These are phyloP conservation scores for Pontederia paniculata DNA, from an alignment of 176 grass and related monocot genomes.

Conservation along the genomic window DNA sequence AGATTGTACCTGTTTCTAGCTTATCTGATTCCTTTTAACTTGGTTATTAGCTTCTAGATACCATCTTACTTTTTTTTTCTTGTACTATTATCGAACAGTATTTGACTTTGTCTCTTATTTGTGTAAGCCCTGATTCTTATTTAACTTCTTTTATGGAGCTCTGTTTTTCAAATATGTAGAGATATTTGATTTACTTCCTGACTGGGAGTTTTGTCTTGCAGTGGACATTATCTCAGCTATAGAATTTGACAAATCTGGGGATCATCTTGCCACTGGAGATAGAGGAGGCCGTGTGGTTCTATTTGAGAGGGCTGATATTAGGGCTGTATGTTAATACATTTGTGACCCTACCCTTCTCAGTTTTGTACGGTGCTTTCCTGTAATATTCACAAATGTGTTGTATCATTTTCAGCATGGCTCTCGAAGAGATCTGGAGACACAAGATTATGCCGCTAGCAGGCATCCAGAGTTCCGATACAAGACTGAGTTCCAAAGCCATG, in stretches of 20 bases:
- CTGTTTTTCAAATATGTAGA: background rate
- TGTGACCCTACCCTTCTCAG: background rate
- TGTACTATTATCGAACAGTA: too few relatives aligned
- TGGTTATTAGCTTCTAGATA: too few relatives aligned
- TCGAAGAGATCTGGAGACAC: conserved; percentile 76
- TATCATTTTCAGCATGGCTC: conserved; percentile 34
- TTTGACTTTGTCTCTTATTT: background rate
- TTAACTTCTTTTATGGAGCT: background rate
- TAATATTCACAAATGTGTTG: background rate
- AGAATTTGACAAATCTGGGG: conserved; percentile 96
- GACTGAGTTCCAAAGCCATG: conserved; percentile 99
- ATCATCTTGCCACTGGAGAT: conserved; percentile 97
- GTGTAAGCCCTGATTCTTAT: too few relatives aligned
- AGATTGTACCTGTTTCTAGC: too few relatives aligned
- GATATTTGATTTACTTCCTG: background rate
- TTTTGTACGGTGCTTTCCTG: background rate
- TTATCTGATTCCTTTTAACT: too few relatives aligned
- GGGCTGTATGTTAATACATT: conserved; percentile 50
- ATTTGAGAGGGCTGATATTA: conserved; percentile 77
- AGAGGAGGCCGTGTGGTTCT: conserved; percentile 95
- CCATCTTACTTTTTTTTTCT: too few relatives aligned
- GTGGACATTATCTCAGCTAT: conserved; percentile 99
- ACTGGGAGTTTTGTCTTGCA: conserved; percentile 15
- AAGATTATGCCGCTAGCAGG: conserved; percentile 54
- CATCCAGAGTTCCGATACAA: conserved; percentile 95